Conservation (phyloP, 208 protist genomes). For the Leptomonas seymouri region DNA sequence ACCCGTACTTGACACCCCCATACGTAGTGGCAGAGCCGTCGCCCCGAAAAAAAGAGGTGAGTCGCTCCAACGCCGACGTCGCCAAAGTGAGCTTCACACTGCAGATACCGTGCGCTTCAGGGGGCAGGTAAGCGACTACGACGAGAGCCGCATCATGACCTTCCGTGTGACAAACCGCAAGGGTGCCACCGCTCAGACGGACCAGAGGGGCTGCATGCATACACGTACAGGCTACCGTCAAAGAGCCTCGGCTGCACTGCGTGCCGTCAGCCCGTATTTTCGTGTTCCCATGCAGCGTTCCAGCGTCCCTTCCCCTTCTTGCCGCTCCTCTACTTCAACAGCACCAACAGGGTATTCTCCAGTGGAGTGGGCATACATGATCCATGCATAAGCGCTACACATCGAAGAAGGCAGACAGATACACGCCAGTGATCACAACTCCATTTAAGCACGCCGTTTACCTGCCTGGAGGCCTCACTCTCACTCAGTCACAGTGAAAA, state of each 20-base stretch:
- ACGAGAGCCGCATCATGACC: conserved; percentile 42
- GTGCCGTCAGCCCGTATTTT: conserved; percentile 41
- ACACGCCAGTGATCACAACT: neutral
- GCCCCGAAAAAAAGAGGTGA: neutral
- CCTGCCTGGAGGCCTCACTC: no score
- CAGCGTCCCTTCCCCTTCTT: conserved; percentile 55
- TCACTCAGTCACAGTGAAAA: no score
- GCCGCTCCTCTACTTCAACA: neutral
- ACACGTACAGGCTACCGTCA: conserved; percentile 51
- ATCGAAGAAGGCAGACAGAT: neutral
- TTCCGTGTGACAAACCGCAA: conserved; percentile 47
- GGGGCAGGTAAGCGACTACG: conserved; percentile 43
- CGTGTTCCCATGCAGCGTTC: conserved; percentile 41
- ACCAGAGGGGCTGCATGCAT: conserved; percentile 31
- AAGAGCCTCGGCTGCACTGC: conserved; percentile 42
- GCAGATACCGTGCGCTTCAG: conserved; percentile 33
- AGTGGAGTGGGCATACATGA: no score
- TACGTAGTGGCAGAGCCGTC: conserved; percentile 10
- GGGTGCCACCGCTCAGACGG: conserved; percentile 62
- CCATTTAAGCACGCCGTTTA: no score
- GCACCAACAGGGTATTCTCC: no score
- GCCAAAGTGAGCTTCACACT: conserved; percentile 41
- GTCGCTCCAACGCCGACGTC: conserved; percentile 31
- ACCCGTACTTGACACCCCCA: conserved; percentile 32
- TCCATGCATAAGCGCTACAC: no score